Conservation (phyloP, 495 filamentous ascomycete species). For the Sporormia fimetaria region DNA sequence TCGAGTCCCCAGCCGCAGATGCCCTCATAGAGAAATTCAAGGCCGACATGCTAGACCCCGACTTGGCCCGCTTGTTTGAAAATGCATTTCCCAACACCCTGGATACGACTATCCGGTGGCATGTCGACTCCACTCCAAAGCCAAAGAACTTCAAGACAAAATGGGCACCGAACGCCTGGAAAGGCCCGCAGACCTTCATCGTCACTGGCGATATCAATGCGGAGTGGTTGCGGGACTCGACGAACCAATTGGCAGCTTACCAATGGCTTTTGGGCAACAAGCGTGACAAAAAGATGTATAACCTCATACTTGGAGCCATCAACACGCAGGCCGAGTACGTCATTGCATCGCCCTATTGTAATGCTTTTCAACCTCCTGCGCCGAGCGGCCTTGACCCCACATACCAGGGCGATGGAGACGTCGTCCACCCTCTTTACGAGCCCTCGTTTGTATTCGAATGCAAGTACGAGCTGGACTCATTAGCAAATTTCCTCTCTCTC, state of each 20-base stretch:
- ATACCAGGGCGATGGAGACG: slow-evolving; percentile 66
- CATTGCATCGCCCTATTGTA: slow-evolving; percentile 91
- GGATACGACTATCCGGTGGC: slow-evolving; percentile 82
- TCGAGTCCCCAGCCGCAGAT: slow-evolving; percentile 67
- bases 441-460: slow-evolving; percentile 84
- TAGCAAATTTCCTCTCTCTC: slow-evolving; percentile 81
- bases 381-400: slow-evolving; percentile 60
- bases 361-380: slow-evolving; percentile 91
- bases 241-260: slow-evolving; percentile 87
- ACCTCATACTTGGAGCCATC: slow-evolving; percentile 84
- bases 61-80: slow-evolving; percentile 85
- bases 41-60: slow-evolving; percentile 66
- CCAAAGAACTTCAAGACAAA: slow-evolving; percentile 28
- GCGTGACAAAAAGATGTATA: slow-evolving; percentile 61
- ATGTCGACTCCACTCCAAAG: slow-evolving; percentile 42
- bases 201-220: slow-evolving; percentile 99
- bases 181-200: slow-evolving; percentile 81
- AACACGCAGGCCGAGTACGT: slow-evolving; percentile 94
- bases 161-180: slow-evolving; percentile 51
- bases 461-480: slow-evolving; percentile 96
- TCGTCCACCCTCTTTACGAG: slow-evolving; percentile 78
- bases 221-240: slow-evolving; percentile 95
- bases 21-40: slow-evolving; percentile 82
- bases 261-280: slow-evolving; percentile 67
- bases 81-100: slow-evolving; percentile 96